phyloP scores from a whole-genome alignment of 345 rosid genomes.

The Corchorus olitorius region DNA sequence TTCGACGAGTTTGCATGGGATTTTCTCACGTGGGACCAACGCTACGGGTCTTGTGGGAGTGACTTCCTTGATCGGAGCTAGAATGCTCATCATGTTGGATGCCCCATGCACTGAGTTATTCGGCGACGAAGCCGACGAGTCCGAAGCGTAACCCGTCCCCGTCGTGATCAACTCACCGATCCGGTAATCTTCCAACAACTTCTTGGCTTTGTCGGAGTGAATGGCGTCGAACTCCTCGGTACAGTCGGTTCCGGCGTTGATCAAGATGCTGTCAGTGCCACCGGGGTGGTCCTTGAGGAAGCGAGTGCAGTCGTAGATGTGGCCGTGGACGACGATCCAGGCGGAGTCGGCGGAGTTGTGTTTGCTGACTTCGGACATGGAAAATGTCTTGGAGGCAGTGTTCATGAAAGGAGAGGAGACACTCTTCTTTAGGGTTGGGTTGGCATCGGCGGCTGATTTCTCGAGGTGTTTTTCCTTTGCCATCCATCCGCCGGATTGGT shows the following conservation, averaged over 20 bases:
- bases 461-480: constrained; percentile 78
- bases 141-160: constrained; percentile 52
- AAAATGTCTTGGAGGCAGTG: constrained; percentile 58
- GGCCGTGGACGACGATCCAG: constrained; percentile 95
- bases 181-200: constrained; percentile 70
- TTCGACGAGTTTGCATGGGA: constrained; percentile 69
- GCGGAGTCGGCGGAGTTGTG: constrained; percentile 77
- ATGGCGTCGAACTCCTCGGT: constrained; percentile 96
- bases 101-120: constrained; percentile 70
- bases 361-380: constrained; percentile 66
- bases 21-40: constrained; percentile 77
- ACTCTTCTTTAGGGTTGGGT: constrained; percentile 65
- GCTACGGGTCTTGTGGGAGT: constrained; percentile 47
- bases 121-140: constrained; percentile 65
- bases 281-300: constrained; percentile 95
- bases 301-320: constrained; percentile 85
- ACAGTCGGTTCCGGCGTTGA: constrained; percentile 90
- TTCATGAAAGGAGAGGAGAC: constrained; percentile 93
- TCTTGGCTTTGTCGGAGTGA: constrained; percentile 90
- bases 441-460: constrained; percentile 52
- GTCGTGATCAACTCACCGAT: constrained; percentile 73
- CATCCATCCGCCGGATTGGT: constrained; percentile 99
- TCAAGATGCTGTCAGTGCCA: constrained; percentile 78
- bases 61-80: constrained; percentile 72
- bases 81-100: constrained; percentile 27